A percentile compares a stretch with the other conserved stretches of the same genome.
Evolutionary conservation across 176 grass and related monocot genomes (phyloP).

Genomic region (Alopecurus myosuroides): DNA sequence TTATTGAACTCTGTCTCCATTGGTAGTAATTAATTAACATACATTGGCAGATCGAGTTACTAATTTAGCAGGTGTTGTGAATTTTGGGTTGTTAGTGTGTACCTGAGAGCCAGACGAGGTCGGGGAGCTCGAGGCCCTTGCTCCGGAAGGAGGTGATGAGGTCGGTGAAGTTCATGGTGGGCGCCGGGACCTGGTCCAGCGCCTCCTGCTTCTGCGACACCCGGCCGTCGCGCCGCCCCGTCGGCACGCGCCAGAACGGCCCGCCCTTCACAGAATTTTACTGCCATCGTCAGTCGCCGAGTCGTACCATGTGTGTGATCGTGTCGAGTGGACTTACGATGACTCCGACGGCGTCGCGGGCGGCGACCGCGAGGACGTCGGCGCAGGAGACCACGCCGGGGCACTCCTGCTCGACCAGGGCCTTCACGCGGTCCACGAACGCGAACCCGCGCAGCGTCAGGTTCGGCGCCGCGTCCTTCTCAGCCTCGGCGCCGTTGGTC

Average conservation of each 20-base stretch:
- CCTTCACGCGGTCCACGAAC: slow-evolving; percentile 74
- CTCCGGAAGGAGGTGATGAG: slow-evolving; percentile 56
- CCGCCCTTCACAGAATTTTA: slow-evolving; percentile 54
- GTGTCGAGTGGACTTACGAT: slow-evolving; percentile 33
- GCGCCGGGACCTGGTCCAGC: slow-evolving; percentile 49
- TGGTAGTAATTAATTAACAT: no score
- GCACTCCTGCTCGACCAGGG: slow-evolving; percentile 69
- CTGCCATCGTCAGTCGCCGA: not conserved
- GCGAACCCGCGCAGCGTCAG: slow-evolving; percentile 69
- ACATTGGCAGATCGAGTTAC: no score
- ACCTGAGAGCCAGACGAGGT: slow-evolving; percentile 90
- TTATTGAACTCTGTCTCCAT: no score
- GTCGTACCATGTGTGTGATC: no score
- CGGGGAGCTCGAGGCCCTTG: slow-evolving; percentile 66
- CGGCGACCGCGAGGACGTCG: slow-evolving; percentile 63
- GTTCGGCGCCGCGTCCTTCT: slow-evolving; percentile 68
- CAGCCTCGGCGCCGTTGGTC: slow-evolving; percentile 39
- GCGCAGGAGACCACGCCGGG: slow-evolving; percentile 95
- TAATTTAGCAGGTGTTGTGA: no score
- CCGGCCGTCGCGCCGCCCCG: slow-evolving; percentile 73
- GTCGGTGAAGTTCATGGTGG: slow-evolving; percentile 62
- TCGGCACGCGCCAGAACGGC: slow-evolving; percentile 77
- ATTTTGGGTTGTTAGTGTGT: no score
- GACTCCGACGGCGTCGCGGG: not conserved
- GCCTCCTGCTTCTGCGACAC: slow-evolving; percentile 72